Percentiles rank a stretch among this genome's conserved stretches.
Evolutionary conservation across 805 yeast species (phyloP).

Genomic region (Torulaspora franciscae): DNA sequence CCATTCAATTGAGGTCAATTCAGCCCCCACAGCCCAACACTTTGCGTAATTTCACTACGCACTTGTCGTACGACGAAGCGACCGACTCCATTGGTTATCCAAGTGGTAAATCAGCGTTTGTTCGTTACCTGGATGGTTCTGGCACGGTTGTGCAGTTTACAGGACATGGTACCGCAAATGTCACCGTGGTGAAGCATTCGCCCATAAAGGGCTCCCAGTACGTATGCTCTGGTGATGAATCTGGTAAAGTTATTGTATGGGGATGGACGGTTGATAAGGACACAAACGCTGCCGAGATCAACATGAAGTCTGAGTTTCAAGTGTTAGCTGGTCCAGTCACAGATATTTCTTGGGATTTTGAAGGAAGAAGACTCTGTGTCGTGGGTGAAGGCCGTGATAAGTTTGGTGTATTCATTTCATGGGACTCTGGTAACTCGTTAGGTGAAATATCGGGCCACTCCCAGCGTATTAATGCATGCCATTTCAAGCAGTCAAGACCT

Average conservation of each 20-base stretch:
- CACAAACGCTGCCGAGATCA: conserved; percentile 41
- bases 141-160: conserved; percentile 53
- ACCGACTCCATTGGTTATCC: conserved; percentile 75
- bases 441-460: conserved; percentile 96
- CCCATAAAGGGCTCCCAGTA: conserved; percentile 73
- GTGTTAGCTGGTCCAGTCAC: conserved; percentile 76
- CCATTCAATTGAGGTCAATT: conserved; percentile 31
- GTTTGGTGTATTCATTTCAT: conserved; percentile 87
- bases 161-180: conserved; percentile 56
- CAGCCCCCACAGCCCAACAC: conserved; percentile 83
- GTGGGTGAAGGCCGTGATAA: conserved; percentile 93
- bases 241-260: conserved; percentile 91
- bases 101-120: conserved; percentile 69
- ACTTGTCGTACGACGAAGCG: conserved; percentile 66
- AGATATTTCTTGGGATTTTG: conserved; percentile 90
- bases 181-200: conserved; percentile 81
- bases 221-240: conserved; percentile 85
- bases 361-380: conserved; percentile 77
- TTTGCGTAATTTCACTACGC: conserved; percentile 59
- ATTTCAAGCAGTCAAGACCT: conserved; percentile 81
- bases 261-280: conserved; percentile 51
- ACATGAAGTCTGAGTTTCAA: conserved; percentile 73
- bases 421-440: conserved; percentile 93
- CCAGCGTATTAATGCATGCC: conserved; percentile 74
- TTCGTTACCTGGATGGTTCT: conserved; percentile 60